These are phyloP conservation scores for Epichloe festucae DNA, from an alignment of 2,329 filamentous ascomycete species.

Conservation along the genomic window DNA sequence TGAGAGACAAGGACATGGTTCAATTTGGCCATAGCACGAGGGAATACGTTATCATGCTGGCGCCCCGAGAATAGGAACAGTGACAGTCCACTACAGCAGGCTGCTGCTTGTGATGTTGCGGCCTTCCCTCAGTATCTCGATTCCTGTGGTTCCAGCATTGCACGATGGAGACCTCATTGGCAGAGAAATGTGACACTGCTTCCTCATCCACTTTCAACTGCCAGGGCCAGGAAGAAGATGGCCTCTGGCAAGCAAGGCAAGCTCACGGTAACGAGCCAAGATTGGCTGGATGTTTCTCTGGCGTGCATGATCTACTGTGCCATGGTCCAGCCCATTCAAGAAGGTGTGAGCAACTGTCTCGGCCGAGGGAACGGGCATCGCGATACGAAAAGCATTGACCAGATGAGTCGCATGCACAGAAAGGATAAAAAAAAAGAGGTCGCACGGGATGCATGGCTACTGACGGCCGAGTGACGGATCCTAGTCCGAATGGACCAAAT, in stretches of 20 bases:
- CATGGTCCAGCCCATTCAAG: background rate
- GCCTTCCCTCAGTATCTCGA: no score
- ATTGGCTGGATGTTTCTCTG: background rate
- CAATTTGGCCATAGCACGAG: slow-evolving; percentile 77
- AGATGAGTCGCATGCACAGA: background rate
- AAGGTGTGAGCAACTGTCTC: background rate
- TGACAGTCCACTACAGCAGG: background rate
- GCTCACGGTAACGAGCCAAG: background rate
- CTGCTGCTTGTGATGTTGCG: no score
- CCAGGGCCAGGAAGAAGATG: no score
- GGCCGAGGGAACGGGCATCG: background rate
- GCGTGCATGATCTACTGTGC: background rate
- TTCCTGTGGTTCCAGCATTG: no score
- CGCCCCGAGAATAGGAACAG: slow-evolving; percentile 28
- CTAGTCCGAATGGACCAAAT: background rate
- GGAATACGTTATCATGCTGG: slow-evolving; percentile 92
- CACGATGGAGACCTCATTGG: no score
- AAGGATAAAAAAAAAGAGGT: background rate
- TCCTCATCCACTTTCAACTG: no score
- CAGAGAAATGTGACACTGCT: no score
- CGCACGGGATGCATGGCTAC: slow-evolving; percentile 2
- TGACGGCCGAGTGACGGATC: background rate
- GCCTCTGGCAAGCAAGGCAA: background rate
- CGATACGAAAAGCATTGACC: background rate
- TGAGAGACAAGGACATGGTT: slow-evolving; percentile 79